Evolutionary conservation across 164 flowering plant species (phyloP), one percentile per base, ranked within the genome.

Genomic region (Euptelea pleiosperma): DNA sequence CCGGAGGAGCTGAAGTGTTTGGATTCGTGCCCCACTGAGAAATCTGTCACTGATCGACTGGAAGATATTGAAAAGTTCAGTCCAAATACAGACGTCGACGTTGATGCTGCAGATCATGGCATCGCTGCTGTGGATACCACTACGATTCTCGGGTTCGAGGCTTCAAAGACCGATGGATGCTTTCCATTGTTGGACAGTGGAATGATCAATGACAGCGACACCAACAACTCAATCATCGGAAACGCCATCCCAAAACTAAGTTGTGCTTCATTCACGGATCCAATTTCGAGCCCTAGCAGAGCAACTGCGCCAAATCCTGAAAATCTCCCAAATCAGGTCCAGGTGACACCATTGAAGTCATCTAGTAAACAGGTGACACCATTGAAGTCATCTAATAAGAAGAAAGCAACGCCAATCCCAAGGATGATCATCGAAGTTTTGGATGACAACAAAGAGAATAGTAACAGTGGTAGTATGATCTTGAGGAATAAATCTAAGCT

Each of bases 371-470:
- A 16, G 5, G 46, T 45, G 59, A 65, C 62, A 10, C 68, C 73
- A 29, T 35, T 36, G 48, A 61, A 45, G 25, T 60, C 69, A 41
- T 59, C 66, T 14, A 58, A 5, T 9, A 71, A 56, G 63, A 55
- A 56, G 37, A 58, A 56, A 14, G 8, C 49, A 24, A 19, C 57
- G 7, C 19, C 69, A 50, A 37, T 50, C 16, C 64, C 19, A 41
- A 69, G 28, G 64, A 33, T 40, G 36, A 5, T 18, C 18, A 52
- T 34, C 47, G 30, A 28, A 25, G 53, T 58, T 41, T 47, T 63
- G 6, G 70, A 59, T 4, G 57, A 50, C 46, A 49, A 72, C 71
- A 66, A 69, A 65, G 80, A 77, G 67, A 70, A 68, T 37, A 56
- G 56, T 12, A 70, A 51, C 59, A 50, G 49, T 9, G 57, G 50